Percentiles rank a stretch among this genome's conserved stretches.
These are phyloP conservation scores for Termitomyces heimii DNA, from an alignment of 768 basidiomycete species.

Conservation along the genomic window DNA sequence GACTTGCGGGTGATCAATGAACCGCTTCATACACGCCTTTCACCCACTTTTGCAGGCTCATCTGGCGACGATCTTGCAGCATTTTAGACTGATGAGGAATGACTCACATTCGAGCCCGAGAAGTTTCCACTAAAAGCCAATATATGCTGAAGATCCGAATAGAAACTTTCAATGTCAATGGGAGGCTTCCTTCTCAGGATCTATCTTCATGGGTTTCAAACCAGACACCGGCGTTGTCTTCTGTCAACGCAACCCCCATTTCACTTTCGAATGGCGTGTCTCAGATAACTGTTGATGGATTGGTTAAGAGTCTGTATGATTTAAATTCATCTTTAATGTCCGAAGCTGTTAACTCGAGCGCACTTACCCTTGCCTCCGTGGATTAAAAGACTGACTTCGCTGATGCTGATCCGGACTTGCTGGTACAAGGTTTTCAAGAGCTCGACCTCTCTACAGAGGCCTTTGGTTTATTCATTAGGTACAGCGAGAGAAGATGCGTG, in stretches of 20 bases:
- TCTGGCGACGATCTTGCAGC: slow-evolving; percentile 55
- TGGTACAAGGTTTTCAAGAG: slow-evolving; percentile 80
- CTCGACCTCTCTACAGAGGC: slow-evolving; percentile 76
- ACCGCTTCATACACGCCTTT: slow-evolving; percentile 50
- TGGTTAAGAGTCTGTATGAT: neutral
- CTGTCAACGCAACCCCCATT: slow-evolving; percentile 11
- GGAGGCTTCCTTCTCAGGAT: slow-evolving; percentile 67
- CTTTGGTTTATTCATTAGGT: slow-evolving; percentile 60
- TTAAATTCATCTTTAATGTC: neutral
- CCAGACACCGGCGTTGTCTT: slow-evolving; percentile 2
- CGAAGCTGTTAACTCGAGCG: neutral
- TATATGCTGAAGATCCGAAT: slow-evolving; percentile 44
- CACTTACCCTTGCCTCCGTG: neutral
- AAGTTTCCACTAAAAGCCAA: slow-evolving; percentile 26
- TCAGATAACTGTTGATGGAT: neutral
- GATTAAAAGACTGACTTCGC: slow-evolving; percentile 8
- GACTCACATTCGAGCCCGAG: slow-evolving; percentile 36
- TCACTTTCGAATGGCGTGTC: slow-evolving; percentile 28
- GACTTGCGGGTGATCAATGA: slow-evolving; percentile 49
- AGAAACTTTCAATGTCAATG: slow-evolving; percentile 86
- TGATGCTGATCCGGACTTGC: slow-evolving; percentile 51
- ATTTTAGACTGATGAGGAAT: slow-evolving; percentile 54
- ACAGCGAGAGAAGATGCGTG: slow-evolving; percentile 67
- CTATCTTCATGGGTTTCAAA: slow-evolving; percentile 59
- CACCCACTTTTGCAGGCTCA: slow-evolving; percentile 54